Evolutionary conservation across 768 basidiomycete species (phyloP).

Genomic region (Pleurotus eryngii): DNA sequence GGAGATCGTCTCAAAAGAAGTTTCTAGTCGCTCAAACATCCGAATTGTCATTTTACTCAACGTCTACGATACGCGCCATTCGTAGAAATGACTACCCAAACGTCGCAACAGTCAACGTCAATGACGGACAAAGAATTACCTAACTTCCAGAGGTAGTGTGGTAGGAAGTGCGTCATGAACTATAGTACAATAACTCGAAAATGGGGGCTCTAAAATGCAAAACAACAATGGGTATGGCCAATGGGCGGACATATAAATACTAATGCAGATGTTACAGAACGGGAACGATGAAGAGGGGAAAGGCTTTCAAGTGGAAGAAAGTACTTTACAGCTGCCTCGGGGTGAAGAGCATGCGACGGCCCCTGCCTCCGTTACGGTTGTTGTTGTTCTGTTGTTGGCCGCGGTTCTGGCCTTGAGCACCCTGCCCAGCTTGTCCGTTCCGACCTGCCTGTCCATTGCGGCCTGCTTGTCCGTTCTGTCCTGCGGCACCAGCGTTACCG

Average conservation of each 20-base stretch:
- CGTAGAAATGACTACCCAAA: slow-evolving; percentile 7
- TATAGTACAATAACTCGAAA: slow-evolving; percentile 9
- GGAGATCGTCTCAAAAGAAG: neutral
- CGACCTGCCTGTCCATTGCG: neutral
- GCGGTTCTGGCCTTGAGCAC: slow-evolving; percentile 1
- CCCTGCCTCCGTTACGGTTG: slow-evolving; percentile 3
- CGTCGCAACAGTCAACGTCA: slow-evolving; percentile 8
- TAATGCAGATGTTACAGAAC: slow-evolving; percentile 4
- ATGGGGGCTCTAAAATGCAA: slow-evolving; percentile 1
- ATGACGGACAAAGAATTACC: slow-evolving; percentile 9
- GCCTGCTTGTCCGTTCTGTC: neutral
- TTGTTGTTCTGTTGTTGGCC: neutral
- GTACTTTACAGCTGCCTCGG: slow-evolving; percentile 4
- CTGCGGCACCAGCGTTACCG: neutral
- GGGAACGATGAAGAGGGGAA: neutral
- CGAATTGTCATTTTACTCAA: slow-evolving; percentile 6
- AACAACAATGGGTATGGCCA: neutral
- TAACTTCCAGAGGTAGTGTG: slow-evolving; percentile 8
- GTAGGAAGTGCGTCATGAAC: neutral
- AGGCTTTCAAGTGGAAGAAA: slow-evolving; percentile 1
- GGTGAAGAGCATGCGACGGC: slow-evolving; percentile 4
- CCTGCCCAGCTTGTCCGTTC: neutral
- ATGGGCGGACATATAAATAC: slow-evolving; percentile 7
- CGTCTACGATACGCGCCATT: neutral
- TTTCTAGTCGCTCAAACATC: slow-evolving; percentile 7